Evolutionary conservation across 2,329 filamentous ascomycete species (phyloP).

Genomic region (Onygenales sp.): DNA sequence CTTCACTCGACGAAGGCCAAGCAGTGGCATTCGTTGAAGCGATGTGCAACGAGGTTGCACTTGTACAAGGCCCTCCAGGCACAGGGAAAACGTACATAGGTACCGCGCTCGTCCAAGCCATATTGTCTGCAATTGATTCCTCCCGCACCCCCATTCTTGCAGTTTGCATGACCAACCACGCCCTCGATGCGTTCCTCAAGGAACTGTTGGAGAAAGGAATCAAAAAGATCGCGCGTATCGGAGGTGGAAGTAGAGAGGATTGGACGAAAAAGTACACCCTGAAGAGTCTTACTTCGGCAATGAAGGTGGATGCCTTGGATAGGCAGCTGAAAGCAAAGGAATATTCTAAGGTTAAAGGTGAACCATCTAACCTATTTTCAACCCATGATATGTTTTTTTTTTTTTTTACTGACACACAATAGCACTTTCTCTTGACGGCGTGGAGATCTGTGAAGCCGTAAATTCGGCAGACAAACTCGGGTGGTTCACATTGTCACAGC

Average conservation of each 20-base stretch:
- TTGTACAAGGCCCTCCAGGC: constrained; percentile 22
- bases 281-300: constrained; percentile 7
- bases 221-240: constrained; percentile 18
- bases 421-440: constrained; percentile 2
- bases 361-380: background rate
- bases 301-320: constrained; percentile 5
- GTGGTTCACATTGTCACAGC: constrained; percentile 5
- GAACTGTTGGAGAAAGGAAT: constrained; percentile 18
- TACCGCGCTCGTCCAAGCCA: constrained; percentile 13
- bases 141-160: constrained; percentile 19
- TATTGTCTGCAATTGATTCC: constrained; percentile 15
- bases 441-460: constrained; percentile 7
- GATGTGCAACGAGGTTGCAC: constrained; percentile 13
- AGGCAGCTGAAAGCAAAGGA: background rate
- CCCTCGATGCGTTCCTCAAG: constrained; percentile 21
- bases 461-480: constrained; percentile 4
- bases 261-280: constrained; percentile 14
- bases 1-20: constrained; percentile 16
- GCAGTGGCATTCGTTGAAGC: constrained; percentile 14
- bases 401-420: background rate
- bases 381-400: background rate
- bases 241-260: constrained; percentile 18
- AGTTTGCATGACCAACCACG: constrained; percentile 24
- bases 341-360: constrained; percentile 1
- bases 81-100: constrained; percentile 19